A percentile compares a stretch with the other conserved stretches of the same genome.
Conservation (phyloP, 148 eudicot species). For the Rhododendron henanense region DNA sequence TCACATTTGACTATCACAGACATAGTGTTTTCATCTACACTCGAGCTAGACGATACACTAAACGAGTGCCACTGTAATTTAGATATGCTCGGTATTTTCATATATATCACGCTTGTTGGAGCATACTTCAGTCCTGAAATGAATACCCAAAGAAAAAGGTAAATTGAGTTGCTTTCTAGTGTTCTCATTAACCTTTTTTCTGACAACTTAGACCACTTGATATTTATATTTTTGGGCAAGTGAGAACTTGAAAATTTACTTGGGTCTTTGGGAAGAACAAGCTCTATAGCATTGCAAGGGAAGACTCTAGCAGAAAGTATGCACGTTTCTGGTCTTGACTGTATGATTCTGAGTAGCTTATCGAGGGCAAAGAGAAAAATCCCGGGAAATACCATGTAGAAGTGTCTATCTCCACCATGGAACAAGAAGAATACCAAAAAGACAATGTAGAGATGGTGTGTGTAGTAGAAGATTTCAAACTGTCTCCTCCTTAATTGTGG, state of each 20-base stretch:
- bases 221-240: not conserved
- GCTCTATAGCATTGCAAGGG: slow-evolving; percentile 65
- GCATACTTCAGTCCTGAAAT: slow-evolving; percentile 58
- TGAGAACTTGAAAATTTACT: slow-evolving; percentile 33
- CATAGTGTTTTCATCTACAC: slow-evolving; percentile 45
- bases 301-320: slow-evolving; percentile 63
- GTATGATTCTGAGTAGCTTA: slow-evolving; percentile 58
- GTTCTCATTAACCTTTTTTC: not conserved
- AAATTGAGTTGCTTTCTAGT: not conserved
- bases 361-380: slow-evolving; percentile 70
- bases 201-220: not conserved
- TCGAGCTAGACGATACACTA: slow-evolving; percentile 67
- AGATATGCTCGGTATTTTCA: slow-evolving; percentile 77
- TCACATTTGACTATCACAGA: slow-evolving; percentile 71
- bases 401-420: slow-evolving; percentile 80
- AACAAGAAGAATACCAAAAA: slow-evolving; percentile 71
- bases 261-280: slow-evolving; percentile 69
- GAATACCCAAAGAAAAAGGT: not conserved
- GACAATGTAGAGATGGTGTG: slow-evolving; percentile 69
- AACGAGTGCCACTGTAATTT: slow-evolving; percentile 85
- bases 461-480: slow-evolving; percentile 68
- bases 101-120: slow-evolving; percentile 71
- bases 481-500: slow-evolving; percentile 67
- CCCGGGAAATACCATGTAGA: slow-evolving; percentile 70
- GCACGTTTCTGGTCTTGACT: slow-evolving; percentile 56